Base-by-base conservation (phyloP, 1,284 basidiomycete species). In the Trametes pubescens region DNA sequence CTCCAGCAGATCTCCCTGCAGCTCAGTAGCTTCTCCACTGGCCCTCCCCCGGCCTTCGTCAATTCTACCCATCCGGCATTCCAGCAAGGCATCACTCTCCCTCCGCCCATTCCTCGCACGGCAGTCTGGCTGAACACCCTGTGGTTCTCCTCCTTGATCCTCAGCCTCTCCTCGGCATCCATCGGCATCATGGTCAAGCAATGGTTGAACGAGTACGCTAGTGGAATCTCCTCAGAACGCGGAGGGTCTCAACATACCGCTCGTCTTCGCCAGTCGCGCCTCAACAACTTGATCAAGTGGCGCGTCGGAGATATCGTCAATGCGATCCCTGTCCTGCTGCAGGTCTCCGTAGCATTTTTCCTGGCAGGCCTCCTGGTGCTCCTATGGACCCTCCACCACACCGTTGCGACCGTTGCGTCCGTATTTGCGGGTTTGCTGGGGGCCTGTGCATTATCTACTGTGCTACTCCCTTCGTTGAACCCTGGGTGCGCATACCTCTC, bases 161-260 rank as follows among this genome's bases (percentile, higher is more conserved):
- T 51, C 44, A 68, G 65, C 29, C 69, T 70, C 8, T 24, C 62
- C 2, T 35, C 67, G 4, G 59, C 69, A 0, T 57, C 59, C 4
- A 46, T 67, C 14, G 61, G 57, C 1, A 66, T 70, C 22, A 44
- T 66, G 38, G 69, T 65, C 43, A 68, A 69, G 24, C 67, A 71
- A 34, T 72, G 71, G 71, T 29, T 66, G 4, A 51, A 47, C 37
- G 51, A 65, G n/a, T 65, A 60, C 44, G 37, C 18, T 8, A 49
- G 49, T 13, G 62, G 68, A 21, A 16, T 52, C 6, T 43, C 40
- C 10, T 43, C 40, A 9, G 40, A 43, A 16, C 38, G 2, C 55
- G 57, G 9, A 32, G 51, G 6, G 44, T 51, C 13, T 51, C 63
- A 9, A 63, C 49, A 66, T 21, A 44, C 22, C 8, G 63, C 63